Percentiles rank a stretch among this genome's conserved stretches.
Evolutionary conservation across 805 yeast species (phyloP).

Genomic region (Torulaspora maleeae): DNA sequence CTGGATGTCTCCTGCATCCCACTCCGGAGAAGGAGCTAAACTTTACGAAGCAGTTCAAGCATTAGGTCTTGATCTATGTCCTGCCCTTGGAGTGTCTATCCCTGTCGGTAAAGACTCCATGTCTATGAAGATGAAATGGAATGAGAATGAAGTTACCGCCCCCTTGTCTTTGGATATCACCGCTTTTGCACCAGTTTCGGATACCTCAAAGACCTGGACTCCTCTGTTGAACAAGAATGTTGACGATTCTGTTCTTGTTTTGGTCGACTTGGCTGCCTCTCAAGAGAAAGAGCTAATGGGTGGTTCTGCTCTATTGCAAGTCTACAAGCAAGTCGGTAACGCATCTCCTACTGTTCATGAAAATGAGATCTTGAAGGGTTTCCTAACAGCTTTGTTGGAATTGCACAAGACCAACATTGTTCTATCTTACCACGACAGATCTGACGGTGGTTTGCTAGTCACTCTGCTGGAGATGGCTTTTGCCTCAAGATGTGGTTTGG

Average conservation of each 20-base stretch:
- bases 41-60: conserved; percentile 97
- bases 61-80: conserved; percentile 89
- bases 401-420: conserved; percentile 68
- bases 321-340: conserved; percentile 81
- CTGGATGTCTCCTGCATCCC: conserved; percentile 98
- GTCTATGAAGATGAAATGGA: conserved; percentile 99
- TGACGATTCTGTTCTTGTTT: conserved; percentile 59
- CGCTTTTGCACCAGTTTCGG: conserved; percentile 80
- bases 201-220: conserved; percentile 92
- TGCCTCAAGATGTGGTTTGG: conserved; percentile 85
- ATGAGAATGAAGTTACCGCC: conserved; percentile 84
- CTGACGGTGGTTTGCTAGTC: conserved; percentile 92
- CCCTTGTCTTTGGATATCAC: conserved; percentile 89
- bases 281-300: conserved; percentile 60
- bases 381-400: conserved; percentile 62
- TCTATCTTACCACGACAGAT: conserved; percentile 88
- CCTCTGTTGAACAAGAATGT: conserved; percentile 60
- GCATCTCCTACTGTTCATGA: conserved; percentile 79
- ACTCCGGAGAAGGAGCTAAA: conserved; percentile 91
- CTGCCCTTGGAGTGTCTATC: conserved; percentile 81
- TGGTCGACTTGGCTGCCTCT: conserved; percentile 70
- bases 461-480: conserved; percentile 94
- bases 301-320: conserved; percentile 94
- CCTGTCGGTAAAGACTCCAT: conserved; percentile 99
- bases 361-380: conserved; percentile 55